These are phyloP conservation scores for Microcyclospora pomicola DNA, from an alignment of 2,329 filamentous ascomycete genomes.

Conservation along the genomic window DNA sequence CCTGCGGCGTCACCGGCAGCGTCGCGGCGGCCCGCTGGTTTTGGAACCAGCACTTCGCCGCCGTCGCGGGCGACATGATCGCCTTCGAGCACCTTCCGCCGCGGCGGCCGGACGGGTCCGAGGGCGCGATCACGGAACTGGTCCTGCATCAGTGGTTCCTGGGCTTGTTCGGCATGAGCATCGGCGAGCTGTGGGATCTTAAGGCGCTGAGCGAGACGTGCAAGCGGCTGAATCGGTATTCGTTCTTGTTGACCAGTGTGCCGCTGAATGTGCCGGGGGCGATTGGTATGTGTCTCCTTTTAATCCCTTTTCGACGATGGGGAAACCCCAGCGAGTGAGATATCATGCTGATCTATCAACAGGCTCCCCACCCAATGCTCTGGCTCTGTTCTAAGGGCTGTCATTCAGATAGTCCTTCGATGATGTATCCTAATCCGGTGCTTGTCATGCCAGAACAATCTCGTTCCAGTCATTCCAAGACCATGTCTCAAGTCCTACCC, in stretches of 20 bases:
- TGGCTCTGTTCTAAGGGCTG: conserved; percentile 19
- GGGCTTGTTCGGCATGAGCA: conserved; percentile 29
- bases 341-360: too few species aligned
- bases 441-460: too few species aligned
- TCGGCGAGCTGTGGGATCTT: conserved; percentile 35
- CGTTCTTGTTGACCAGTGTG: conserved; percentile 31
- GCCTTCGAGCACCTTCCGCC: conserved; percentile 34
- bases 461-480: too few species aligned
- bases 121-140: conserved; percentile 12
- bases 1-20: conserved; percentile 32
- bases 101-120: conserved; percentile 10
- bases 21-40: conserved; percentile 41
- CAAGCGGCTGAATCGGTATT: conserved; percentile 25
- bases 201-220: conserved; percentile 28
- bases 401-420: not conserved
- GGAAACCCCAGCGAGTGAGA: too few species aligned
- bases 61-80: conserved; percentile 43
- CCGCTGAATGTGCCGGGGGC: conserved; percentile 31
- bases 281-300: conserved; percentile 10
- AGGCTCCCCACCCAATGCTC: conserved; percentile 18
- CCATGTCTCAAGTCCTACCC: too few species aligned
- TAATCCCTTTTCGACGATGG: too few species aligned
- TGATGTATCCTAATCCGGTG: too few species aligned
- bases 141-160: conserved; percentile 29
- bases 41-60: conserved; percentile 43